phyloP scores from a whole-genome alignment of 257 asterid genomes.

The Linderniella brevidens region DNA sequence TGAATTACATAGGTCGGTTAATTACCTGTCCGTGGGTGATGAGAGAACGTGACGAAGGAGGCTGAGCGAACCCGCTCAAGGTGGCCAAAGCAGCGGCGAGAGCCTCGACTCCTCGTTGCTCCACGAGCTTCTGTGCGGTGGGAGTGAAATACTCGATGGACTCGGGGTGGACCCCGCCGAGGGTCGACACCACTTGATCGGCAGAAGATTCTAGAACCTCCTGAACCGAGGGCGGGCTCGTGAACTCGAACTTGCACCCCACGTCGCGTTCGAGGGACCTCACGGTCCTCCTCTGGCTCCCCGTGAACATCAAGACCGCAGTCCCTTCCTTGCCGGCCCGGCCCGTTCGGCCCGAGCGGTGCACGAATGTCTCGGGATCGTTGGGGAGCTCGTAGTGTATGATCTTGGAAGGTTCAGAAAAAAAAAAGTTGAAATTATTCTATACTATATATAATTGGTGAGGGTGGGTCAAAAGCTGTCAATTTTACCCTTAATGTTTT shows the following conservation, averaged over 20 bases:
- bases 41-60: slow-evolving; percentile 49
- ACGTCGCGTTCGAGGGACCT: slow-evolving; percentile 68
- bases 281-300: slow-evolving; percentile 63
- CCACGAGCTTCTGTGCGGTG: slow-evolving; percentile 35
- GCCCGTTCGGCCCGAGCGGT: slow-evolving; percentile 96
- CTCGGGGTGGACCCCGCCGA: slow-evolving; percentile 38
- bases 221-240: slow-evolving; percentile 56
- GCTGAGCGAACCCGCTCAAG: slow-evolving; percentile 41
- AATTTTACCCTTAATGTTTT: too few relatives aligned
- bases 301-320: slow-evolving; percentile 60
- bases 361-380: slow-evolving; percentile 94
- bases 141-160: slow-evolving; percentile 38
- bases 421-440: too few relatives aligned
- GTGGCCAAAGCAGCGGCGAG: slow-evolving; percentile 47
- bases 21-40: slow-evolving; percentile 41
- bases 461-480: too few relatives aligned
- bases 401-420: slow-evolving; percentile 20
- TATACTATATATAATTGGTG: too few relatives aligned
- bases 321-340: slow-evolving; percentile 80
- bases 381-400: slow-evolving; percentile 96
- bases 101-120: slow-evolving; percentile 28
- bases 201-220: slow-evolving; percentile 80
- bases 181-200: slow-evolving; percentile 35
- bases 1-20: neutral
- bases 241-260: slow-evolving; percentile 59